A percentile compares a stretch with the other conserved stretches of the same genome.
phyloP scores from a whole-genome alignment of 805 yeast genomes.

The Teunomyces kruisii region DNA sequence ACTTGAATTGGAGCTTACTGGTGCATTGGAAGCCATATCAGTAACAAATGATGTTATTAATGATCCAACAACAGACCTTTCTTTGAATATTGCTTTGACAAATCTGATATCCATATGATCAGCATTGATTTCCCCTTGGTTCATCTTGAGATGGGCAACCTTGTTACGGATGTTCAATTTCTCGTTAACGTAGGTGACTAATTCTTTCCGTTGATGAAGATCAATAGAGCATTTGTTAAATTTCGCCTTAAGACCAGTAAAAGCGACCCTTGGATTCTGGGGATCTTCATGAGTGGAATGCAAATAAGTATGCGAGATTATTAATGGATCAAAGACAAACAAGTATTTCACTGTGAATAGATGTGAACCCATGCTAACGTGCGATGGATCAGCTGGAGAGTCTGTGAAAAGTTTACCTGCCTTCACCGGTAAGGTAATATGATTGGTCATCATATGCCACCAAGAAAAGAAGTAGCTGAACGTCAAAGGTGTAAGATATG shows the following conservation, averaged over 20 bases:
- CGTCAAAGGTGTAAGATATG: conserved; percentile 39
- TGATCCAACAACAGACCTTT: conserved; percentile 40
- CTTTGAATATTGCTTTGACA: conserved; percentile 62
- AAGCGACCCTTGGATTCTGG: conserved; percentile 25
- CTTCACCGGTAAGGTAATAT: conserved; percentile 34
- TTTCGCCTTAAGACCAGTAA: conserved; percentile 41
- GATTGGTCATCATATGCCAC: conserved; percentile 40
- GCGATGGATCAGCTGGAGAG: conserved; percentile 18
- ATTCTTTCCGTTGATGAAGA: conserved; percentile 39
- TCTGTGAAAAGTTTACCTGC: conserved; percentile 32
- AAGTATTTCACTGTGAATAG: conserved; percentile 42
- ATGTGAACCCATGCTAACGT: conserved; percentile 39
- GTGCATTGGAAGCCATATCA: conserved; percentile 1
- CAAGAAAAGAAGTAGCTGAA: conserved; percentile 40
- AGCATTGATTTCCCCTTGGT: conserved; percentile 69
- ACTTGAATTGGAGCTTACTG: neutral
- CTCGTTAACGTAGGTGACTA: conserved; percentile 37
- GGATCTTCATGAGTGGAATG: conserved; percentile 25
- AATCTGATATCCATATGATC: conserved; percentile 68
- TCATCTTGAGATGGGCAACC: conserved; percentile 55
- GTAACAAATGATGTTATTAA: conserved; percentile 7
- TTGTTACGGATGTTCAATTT: conserved; percentile 35
- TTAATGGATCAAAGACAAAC: conserved; percentile 39
- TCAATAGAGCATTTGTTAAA: conserved; percentile 35
- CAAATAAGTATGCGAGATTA: conserved; percentile 36